Conservation (phyloP, 2,329 filamentous ascomycete species). For the Pyrenochaeta sp. region DNA sequence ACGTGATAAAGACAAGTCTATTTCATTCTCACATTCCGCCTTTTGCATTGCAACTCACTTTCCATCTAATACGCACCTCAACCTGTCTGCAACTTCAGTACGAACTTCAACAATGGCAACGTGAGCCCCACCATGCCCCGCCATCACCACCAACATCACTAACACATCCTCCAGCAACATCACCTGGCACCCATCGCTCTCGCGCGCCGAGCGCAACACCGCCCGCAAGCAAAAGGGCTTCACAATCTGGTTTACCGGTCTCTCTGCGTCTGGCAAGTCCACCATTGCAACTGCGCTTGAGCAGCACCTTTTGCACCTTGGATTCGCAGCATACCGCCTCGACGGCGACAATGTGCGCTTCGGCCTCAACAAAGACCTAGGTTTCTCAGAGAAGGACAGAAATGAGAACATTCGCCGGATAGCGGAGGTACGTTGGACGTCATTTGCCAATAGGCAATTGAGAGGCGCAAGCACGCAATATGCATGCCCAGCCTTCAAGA, state of each 20-base stretch:
- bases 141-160: slow-evolving; percentile 21
- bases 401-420: slow-evolving; percentile 99
- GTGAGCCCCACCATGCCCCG: slow-evolving; percentile 45
- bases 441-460: not conserved
- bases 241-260: slow-evolving; percentile 97
- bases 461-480: slow-evolving; percentile 21
- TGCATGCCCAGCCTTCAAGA: slow-evolving; percentile 11
- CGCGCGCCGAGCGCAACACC: slow-evolving; percentile 76
- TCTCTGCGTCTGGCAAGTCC: slow-evolving; percentile 95
- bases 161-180: slow-evolving; percentile 72
- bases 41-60: not conserved
- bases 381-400: slow-evolving; percentile 90
- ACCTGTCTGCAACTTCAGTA: slow-evolving; percentile 4
- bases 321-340: slow-evolving; percentile 85
- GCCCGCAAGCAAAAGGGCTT: slow-evolving; percentile 85
- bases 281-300: slow-evolving; percentile 96
- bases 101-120: slow-evolving; percentile 41
- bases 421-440: slow-evolving; percentile 67
- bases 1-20: slow-evolving; percentile 7
- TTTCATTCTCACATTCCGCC: not conserved
- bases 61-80: not conserved
- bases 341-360: slow-evolving; percentile 99
- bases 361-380: slow-evolving; percentile 96
- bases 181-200: slow-evolving; percentile 86
- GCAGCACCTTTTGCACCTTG: slow-evolving; percentile 91